Conservation (phyloP, 2,329 filamentous ascomycete species). For the Ilyonectria mors-panacis region DNA sequence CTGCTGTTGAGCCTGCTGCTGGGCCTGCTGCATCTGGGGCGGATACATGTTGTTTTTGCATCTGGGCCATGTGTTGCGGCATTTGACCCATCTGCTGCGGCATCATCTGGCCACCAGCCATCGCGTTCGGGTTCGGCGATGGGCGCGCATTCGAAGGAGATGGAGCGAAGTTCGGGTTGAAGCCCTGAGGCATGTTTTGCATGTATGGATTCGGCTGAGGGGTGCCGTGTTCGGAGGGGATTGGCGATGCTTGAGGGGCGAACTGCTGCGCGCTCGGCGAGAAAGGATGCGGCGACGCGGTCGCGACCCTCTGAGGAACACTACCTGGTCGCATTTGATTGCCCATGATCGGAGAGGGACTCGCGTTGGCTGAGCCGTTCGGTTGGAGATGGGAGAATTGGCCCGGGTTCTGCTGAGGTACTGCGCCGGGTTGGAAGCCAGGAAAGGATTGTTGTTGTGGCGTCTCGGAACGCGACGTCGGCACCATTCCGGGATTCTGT, state of each 20-base stretch:
- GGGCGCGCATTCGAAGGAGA: slow-evolving; percentile 70
- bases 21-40: slow-evolving; percentile 60
- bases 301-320: slow-evolving; percentile 86
- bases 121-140: slow-evolving; percentile 68
- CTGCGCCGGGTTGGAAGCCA: slow-evolving; percentile 77
- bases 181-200: slow-evolving; percentile 71
- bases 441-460: slow-evolving; percentile 84
- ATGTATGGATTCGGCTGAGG: slow-evolving; percentile 82
- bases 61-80: slow-evolving; percentile 64
- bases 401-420: slow-evolving; percentile 72
- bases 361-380: slow-evolving; percentile 85
- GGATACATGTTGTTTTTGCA: slow-evolving; percentile 62
- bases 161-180: slow-evolving; percentile 71
- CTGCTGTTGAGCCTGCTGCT: slow-evolving; percentile 59
- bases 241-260: slow-evolving; percentile 79
- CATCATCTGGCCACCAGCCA: slow-evolving; percentile 69
- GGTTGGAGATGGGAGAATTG: slow-evolving; percentile 89
- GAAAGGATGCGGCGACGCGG: slow-evolving; percentile 92
- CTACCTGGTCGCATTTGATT: slow-evolving; percentile 81
- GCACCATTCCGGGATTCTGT: slow-evolving; percentile 80
- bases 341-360: slow-evolving; percentile 92
- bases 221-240: slow-evolving; percentile 82
- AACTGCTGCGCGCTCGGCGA: slow-evolving; percentile 83
- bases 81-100: slow-evolving; percentile 66
- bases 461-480: slow-evolving; percentile 91